Conservation (phyloP, 2,329 filamentous ascomycete genomes). For the Aureobasidium namibiae region DNA sequence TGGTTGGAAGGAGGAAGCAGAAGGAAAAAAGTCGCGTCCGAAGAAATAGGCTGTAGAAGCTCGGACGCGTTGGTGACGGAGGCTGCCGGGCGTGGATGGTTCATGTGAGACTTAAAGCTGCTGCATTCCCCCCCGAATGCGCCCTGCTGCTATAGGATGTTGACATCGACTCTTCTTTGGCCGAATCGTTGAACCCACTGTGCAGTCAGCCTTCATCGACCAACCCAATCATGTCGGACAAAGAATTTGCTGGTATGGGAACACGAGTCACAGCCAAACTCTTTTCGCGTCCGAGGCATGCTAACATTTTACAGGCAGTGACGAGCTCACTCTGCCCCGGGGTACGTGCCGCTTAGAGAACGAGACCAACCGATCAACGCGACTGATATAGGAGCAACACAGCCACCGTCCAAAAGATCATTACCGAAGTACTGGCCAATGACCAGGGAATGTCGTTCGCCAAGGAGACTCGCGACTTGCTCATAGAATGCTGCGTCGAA, state of each 20-base stretch:
- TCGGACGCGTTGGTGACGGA: constrained; percentile 11
- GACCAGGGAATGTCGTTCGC: constrained; percentile 76
- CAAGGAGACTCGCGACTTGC: constrained; percentile 86
- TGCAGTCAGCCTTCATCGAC: not conserved
- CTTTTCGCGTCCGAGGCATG: constrained; percentile 9
- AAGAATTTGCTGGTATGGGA: constrained; percentile 43
- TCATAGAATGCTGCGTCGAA: constrained; percentile 98
- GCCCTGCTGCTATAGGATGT: not conserved
- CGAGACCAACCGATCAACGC: not conserved
- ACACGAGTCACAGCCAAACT: not conserved
- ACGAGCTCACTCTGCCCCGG: constrained; percentile 54
- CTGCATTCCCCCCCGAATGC: constrained; percentile 7
- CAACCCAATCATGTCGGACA: constrained; percentile 42
- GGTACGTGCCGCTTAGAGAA: constrained; percentile 26
- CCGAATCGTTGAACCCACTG: constrained; percentile 6
- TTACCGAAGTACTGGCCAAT: constrained; percentile 80
- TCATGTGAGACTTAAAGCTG: constrained; percentile 10
- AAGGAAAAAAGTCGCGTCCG: constrained; percentile 8
- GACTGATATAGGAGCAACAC: constrained; percentile 8
- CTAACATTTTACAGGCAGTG: constrained; percentile 36
- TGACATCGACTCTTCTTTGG: constrained; percentile 7
- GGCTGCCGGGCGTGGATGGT: not conserved
- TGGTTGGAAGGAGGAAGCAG: not conserved
- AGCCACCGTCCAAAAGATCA: constrained; percentile 74
- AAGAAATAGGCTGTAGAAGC: constrained; percentile 8